Evolutionary conservation across 2,329 filamentous ascomycete species (phyloP), one percentile per base, ranked within the genome.

Genomic region (Neopestalotiopsis rosae): DNA sequence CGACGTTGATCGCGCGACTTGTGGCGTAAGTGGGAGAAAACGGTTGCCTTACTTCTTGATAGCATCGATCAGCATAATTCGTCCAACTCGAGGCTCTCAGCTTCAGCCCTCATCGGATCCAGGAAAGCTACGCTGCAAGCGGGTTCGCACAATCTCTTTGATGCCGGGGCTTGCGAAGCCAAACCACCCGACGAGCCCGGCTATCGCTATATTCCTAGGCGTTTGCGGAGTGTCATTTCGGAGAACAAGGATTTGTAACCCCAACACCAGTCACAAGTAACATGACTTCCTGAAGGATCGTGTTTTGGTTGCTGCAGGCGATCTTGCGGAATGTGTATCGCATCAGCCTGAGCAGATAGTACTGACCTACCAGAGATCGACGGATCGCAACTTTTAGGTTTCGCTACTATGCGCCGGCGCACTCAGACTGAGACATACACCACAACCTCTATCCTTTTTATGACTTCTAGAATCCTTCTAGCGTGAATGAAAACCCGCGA

Each of bases 401-500:
- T 52, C 45, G 45, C 45, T 52, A 52, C 45, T 20, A 52, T 52
- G 45, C 45, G 45, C n/a, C 45, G 45, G 45, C 45, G 45, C 45
- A n/a, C 9, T n/a, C 45, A 52, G 45, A 52, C 45, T 52, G 45
- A 52, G 45, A 52, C 45, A 52, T 52, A n/a, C 45, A n/a, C 17
- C 45, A 52, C 45, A 24, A 52, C 14, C 45, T 52, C 45, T 20
- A 9, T 17, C 20, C 45, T 17, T 52, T 28, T 17, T 52, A 20
- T 17, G 45, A 52, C 45, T 52, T 52, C 45, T 52, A 52, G 45
- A 52, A 52, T 52, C 45, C 45, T 52, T 52, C 45, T 52, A 52
- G 45, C 45, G 45, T 20, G 7, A 52, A 14, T n/a, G 14, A 20
- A 52, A 52, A n/a, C 7, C 45, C 20, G 45, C 17, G 17, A 9